Conservation (phyloP, 192 early-diverging fungal genomes). For the Pilobolus umbonatus region DNA sequence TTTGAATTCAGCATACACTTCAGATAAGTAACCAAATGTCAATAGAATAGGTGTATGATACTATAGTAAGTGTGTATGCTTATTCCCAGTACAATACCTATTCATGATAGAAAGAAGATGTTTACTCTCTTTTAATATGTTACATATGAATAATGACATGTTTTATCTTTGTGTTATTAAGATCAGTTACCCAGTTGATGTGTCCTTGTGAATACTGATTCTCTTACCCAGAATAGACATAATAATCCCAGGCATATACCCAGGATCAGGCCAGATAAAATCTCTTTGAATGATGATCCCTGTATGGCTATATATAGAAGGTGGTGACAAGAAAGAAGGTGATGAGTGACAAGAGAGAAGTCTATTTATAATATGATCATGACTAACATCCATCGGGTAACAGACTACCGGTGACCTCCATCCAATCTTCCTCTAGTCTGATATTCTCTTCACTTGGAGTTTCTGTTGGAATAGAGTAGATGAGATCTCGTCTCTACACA, state of each 20-base stretch:
- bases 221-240: constrained; percentile 48
- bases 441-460: constrained; percentile 18
- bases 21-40: not conserved
- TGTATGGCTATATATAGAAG: constrained; percentile 22
- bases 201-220: constrained; percentile 45
- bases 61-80: constrained; percentile 45
- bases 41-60: constrained; percentile 42
- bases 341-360: too few species aligned
- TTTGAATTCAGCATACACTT: too few species aligned
- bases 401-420: constrained; percentile 45
- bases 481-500: too few species aligned
- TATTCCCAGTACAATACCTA: constrained; percentile 46
- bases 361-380: too few species aligned
- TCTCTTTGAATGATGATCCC: constrained; percentile 43
- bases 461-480: too few species aligned
- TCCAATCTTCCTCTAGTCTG: constrained; percentile 49
- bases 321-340: too few species aligned
- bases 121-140: too few species aligned
- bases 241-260: constrained; percentile 54
- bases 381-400: constrained; percentile 53
- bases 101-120: not conserved
- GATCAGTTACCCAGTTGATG: constrained; percentile 49
- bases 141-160: not conserved
- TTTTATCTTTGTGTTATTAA: too few species aligned
- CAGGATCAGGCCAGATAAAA: constrained; percentile 49